These are phyloP conservation scores for Rhodocollybia butyracea DNA, from an alignment of 768 basidiomycete genomes.

Conservation along the genomic window DNA sequence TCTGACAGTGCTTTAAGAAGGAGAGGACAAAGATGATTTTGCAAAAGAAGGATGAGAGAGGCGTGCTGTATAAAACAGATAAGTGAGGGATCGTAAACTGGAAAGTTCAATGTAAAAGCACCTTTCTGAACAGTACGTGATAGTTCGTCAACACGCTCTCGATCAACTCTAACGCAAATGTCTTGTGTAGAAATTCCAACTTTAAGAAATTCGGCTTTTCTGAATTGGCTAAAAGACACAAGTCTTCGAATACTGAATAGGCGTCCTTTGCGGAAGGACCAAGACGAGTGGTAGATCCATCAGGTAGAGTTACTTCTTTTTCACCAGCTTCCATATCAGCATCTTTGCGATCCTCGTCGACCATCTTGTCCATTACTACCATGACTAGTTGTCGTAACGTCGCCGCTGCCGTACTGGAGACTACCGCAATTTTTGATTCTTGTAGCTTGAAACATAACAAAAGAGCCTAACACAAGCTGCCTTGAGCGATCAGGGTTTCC, in stretches of 20 bases:
- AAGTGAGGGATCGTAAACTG: background rate
- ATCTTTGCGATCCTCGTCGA: constrained; percentile 63
- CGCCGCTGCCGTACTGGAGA: constrained; percentile 95
- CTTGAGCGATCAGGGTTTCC: background rate
- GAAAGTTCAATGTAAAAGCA: constrained; percentile 24
- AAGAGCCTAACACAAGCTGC: constrained; percentile 54
- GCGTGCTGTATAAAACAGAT: constrained; percentile 49
- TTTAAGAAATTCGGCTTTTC: constrained; percentile 81
- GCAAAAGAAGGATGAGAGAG: constrained; percentile 83
- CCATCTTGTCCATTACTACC: constrained; percentile 96
- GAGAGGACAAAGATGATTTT: constrained; percentile 86
- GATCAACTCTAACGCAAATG: constrained; percentile 94
- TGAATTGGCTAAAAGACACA: constrained; percentile 84
- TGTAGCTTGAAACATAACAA: constrained; percentile 94
- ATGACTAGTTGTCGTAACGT: constrained; percentile 95
- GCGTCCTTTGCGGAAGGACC: constrained; percentile 81
- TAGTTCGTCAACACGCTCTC: constrained; percentile 96
- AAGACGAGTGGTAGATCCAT: constrained; percentile 60
- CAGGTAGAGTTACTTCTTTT: constrained; percentile 56
- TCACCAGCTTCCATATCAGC: constrained; percentile 23
- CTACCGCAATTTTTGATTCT: constrained; percentile 93
- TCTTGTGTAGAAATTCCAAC: constrained; percentile 81
- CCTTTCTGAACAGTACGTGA: constrained; percentile 80
- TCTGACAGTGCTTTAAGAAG: constrained; percentile 85
- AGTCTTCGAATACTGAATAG: constrained; percentile 86